phyloP scores from a whole-genome alignment of 306 rosid species.

The Quercus bicolor region DNA sequence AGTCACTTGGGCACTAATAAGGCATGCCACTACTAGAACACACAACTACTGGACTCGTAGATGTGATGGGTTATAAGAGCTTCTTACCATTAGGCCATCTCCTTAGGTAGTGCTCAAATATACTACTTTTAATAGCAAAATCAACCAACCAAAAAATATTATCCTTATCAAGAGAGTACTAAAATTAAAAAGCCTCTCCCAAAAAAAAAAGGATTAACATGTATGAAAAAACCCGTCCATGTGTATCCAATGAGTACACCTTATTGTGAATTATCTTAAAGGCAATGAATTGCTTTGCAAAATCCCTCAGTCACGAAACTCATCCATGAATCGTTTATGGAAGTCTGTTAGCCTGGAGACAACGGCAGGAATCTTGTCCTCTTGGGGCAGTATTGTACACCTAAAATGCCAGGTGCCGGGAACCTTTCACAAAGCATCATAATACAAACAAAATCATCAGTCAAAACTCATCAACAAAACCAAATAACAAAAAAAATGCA shows the following conservation, averaged over 20 bases:
- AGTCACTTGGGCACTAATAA: neutral
- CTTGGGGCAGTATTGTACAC: conserved; percentile 90
- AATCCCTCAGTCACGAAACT: conserved; percentile 52
- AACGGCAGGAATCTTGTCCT: conserved; percentile 92
- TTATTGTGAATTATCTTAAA: conserved; percentile 2
- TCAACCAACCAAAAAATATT: neutral
- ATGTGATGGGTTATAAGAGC: too few relatives aligned
- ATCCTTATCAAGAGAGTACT: neutral
- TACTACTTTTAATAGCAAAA: neutral
- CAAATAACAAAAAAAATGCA: neutral
- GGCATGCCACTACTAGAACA: too few relatives aligned
- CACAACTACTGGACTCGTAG: too few relatives aligned
- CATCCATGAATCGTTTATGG: conserved; percentile 68
- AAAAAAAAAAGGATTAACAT: neutral
- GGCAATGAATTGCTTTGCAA: neutral
- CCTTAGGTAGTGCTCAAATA: neutral
- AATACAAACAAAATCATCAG: conserved; percentile 8
- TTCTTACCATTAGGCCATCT: too few relatives aligned
- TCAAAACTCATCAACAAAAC: neutral
- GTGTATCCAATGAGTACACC: conserved; percentile 10
- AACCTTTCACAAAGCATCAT: conserved; percentile 46
- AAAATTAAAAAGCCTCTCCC: neutral
- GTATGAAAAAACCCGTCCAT: conserved; percentile 11
- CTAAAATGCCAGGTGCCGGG: conserved; percentile 98
- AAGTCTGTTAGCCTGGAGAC: conserved; percentile 75